These are phyloP conservation scores for Phytophthora pinifolia DNA, from an alignment of 352 stramenopile species.

Conservation along the genomic window DNA sequence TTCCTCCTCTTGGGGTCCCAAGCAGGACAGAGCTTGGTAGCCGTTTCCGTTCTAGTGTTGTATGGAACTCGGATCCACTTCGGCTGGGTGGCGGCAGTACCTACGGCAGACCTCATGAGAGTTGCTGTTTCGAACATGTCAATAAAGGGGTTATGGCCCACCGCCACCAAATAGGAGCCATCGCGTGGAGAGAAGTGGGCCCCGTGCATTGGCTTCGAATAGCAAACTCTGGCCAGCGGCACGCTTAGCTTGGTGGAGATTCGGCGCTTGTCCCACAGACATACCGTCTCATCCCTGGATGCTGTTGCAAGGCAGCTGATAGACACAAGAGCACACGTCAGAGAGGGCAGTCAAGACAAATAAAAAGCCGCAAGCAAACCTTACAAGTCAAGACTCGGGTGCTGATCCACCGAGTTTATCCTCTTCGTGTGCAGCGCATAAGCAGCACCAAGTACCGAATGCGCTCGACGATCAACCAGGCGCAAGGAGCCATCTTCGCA, in stretches of 20 bases:
- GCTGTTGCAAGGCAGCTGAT: constrained; percentile 64
- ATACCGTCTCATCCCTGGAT: constrained; percentile 60
- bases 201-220: constrained; percentile 60
- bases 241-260: constrained; percentile 34
- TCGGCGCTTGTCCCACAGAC: constrained; percentile 69
- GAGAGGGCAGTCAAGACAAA: background rate
- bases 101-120: constrained; percentile 4
- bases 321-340: background rate
- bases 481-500: constrained; percentile 54
- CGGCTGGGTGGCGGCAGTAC: constrained; percentile 32
- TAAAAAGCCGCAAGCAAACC: constrained; percentile 10
- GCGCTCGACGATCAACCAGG: constrained; percentile 43
- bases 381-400: constrained; percentile 55
- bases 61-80: constrained; percentile 24
- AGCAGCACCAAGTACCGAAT: constrained; percentile 7
- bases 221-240: constrained; percentile 48
- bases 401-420: constrained; percentile 72
- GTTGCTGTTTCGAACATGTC: constrained; percentile 50
- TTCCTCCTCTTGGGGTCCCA: constrained; percentile 67
- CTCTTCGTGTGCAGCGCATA: constrained; percentile 61
- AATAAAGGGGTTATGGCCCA: constrained; percentile 63
- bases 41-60: constrained; percentile 63
- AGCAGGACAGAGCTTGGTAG: constrained; percentile 65
- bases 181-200: constrained; percentile 68
- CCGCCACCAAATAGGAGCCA: constrained; percentile 58